Evolutionary conservation across 306 rosid genomes (phyloP).

Genomic region (Hippophae gyantsensis): DNA sequence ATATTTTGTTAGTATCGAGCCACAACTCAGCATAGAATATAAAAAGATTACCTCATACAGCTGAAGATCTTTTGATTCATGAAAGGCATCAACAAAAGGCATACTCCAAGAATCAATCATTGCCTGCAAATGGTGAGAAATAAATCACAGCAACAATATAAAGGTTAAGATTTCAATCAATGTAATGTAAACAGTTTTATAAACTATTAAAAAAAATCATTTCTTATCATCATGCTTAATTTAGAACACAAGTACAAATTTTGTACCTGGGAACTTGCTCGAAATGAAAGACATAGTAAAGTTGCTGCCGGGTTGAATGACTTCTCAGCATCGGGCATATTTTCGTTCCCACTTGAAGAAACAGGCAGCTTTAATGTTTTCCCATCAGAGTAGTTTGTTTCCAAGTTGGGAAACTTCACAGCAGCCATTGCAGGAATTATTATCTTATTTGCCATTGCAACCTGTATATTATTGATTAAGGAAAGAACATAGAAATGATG

Average conservation of each 20-base stretch:
- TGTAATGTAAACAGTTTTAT: not conserved
- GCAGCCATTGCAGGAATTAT: conserved; percentile 62
- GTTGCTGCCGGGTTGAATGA: conserved; percentile 46
- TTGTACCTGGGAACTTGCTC: conserved; percentile 70
- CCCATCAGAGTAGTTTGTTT: conserved; percentile 50
- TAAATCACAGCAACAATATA: conserved; percentile 13
- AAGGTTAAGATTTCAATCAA: not conserved
- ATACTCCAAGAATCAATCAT: conserved; percentile 73
- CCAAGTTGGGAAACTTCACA: conserved; percentile 62
- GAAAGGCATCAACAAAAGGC: conserved; percentile 49
- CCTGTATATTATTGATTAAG: conserved; percentile 26
- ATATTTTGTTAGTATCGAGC: too few species aligned
- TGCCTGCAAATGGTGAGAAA: conserved; percentile 37
- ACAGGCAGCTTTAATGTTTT: conserved; percentile 59
- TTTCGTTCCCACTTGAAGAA: conserved; percentile 24
- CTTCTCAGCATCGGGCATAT: conserved; percentile 25
- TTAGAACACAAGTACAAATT: conserved; percentile 5
- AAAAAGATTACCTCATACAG: conserved; percentile 49
- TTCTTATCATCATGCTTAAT: not conserved
- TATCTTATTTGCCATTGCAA: conserved; percentile 59
- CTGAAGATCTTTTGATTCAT: conserved; percentile 40
- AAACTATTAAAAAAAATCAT: not conserved
- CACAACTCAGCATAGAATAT: not conserved
- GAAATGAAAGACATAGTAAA: conserved; percentile 68
- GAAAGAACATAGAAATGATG: not conserved